Percentiles rank a stretch among this genome's conserved stretches.
Evolutionary conservation across 78 protist genomes (phyloP).

Genomic region (Chrysochromulina tobinii): DNA sequence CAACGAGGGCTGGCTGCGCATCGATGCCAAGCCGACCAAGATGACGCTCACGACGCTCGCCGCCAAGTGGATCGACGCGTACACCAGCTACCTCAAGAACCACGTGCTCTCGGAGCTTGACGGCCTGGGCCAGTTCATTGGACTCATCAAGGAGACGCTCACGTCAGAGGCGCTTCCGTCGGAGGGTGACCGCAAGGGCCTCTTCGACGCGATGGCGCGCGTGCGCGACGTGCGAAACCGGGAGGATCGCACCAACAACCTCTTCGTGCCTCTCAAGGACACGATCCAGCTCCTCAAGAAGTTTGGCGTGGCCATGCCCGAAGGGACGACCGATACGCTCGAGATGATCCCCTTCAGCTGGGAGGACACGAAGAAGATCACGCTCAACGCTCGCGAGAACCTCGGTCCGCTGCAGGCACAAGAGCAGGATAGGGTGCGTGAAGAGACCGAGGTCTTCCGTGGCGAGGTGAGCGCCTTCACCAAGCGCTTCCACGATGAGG

Average conservation of each 20-base stretch:
- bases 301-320: background rate
- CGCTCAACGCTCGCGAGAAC: background rate
- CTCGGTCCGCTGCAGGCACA: background rate
- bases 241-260: background rate
- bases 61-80: slow-evolving; percentile 56
- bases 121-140: background rate
- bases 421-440: slow-evolving; percentile 36
- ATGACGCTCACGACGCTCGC: background rate
- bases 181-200: slow-evolving; percentile 37
- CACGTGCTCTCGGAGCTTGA: background rate
- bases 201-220: slow-evolving; percentile 51
- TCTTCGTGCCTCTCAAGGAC: slow-evolving; percentile 25
- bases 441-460: slow-evolving; percentile 35
- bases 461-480: background rate
- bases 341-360: slow-evolving; percentile 1
- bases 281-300: slow-evolving; percentile 16
- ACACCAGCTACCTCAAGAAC: slow-evolving; percentile 39
- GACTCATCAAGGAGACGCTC: background rate
- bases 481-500: background rate
- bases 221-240: background rate
- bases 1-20: slow-evolving; percentile 49
- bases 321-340: background rate
- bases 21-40: slow-evolving; percentile 61
- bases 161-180: background rate
- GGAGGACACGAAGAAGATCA: background rate